These are phyloP conservation scores for Phytophthora syringae DNA, from an alignment of 352 stramenopile genomes.

Conservation along the genomic window DNA sequence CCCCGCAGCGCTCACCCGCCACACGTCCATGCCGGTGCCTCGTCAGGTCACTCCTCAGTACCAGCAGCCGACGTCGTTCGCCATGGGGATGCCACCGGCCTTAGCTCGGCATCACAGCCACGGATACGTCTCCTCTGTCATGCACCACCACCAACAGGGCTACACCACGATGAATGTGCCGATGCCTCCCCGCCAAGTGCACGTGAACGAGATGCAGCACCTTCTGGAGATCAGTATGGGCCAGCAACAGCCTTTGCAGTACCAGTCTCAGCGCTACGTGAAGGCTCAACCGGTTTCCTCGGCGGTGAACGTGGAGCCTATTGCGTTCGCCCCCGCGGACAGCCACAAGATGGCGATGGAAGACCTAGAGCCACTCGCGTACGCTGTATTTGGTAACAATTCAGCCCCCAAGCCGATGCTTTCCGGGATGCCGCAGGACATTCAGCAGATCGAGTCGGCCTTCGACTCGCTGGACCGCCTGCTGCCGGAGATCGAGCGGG, in stretches of 20 bases:
- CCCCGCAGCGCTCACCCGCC: slow-evolving; percentile 67
- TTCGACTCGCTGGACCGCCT: slow-evolving; percentile 80
- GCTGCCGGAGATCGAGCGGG: slow-evolving; percentile 68
- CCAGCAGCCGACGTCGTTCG: slow-evolving; percentile 36
- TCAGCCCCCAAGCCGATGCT: slow-evolving; percentile 16
- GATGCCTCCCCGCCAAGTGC: slow-evolving; percentile 45
- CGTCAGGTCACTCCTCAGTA: slow-evolving; percentile 44
- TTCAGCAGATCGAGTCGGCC: slow-evolving; percentile 74
- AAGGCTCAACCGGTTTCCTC: slow-evolving; percentile 39
- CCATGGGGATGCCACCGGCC: slow-evolving; percentile 43
- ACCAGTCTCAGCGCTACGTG: slow-evolving; percentile 27
- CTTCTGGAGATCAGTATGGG: slow-evolving; percentile 66
- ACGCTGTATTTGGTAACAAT: slow-evolving; percentile 61
- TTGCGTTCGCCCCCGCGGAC: slow-evolving; percentile 54
- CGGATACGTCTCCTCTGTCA: slow-evolving; percentile 62
- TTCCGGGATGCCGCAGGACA: slow-evolving; percentile 46
- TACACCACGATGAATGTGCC: slow-evolving; percentile 44
- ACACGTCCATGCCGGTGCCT: slow-evolving; percentile 72
- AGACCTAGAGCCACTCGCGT: slow-evolving; percentile 72
- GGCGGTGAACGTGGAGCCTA: slow-evolving; percentile 66
- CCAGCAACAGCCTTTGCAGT: slow-evolving; percentile 70
- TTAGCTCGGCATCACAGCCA: slow-evolving; percentile 74
- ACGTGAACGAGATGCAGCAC: slow-evolving; percentile 61
- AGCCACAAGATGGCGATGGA: slow-evolving; percentile 50
- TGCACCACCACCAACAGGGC: slow-evolving; percentile 40